A percentile compares a stretch with the other conserved stretches of the same genome.
Evolutionary conservation across 2,329 filamentous ascomycete genomes (phyloP).

Genomic region (Escovopsis sp.): DNA sequence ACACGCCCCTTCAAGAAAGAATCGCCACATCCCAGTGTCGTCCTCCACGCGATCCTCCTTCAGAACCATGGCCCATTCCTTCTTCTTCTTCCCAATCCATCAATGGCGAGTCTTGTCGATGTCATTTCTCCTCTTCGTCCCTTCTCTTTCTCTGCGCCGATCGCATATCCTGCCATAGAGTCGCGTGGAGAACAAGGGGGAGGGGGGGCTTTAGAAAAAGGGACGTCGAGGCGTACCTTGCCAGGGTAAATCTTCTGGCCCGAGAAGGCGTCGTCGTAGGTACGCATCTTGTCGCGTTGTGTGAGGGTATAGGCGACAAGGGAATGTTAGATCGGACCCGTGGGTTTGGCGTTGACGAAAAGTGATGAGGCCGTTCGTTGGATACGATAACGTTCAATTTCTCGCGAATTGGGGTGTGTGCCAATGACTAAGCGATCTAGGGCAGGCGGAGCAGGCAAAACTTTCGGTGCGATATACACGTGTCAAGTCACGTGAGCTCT

Average conservation of each 20-base stretch:
- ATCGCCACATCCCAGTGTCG: conserved; percentile 13
- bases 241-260: conserved; percentile 53
- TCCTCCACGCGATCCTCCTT: background rate
- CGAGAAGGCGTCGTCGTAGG: conserved; percentile 53
- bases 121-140: background rate
- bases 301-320: conserved; percentile 26
- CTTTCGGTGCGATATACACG: conserved; percentile 14
- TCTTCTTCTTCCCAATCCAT: background rate
- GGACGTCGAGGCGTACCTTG: conserved; percentile 36
- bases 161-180: conserved; percentile 8
- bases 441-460: conserved; percentile 18
- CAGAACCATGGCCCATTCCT: background rate
- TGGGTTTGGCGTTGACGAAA: conserved; percentile 24
- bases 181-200: conserved; percentile 2
- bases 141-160: conserved; percentile 2
- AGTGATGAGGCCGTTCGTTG: conserved; percentile 14
- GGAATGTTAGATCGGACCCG: conserved; percentile 24
- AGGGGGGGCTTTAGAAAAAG: conserved; percentile 5
- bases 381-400: conserved; percentile 24
- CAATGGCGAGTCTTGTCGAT: background rate
- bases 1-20: too few species aligned
- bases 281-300: conserved; percentile 42
- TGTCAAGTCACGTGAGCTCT: conserved; percentile 11
- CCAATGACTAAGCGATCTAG: conserved; percentile 26
- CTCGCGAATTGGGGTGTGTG: conserved; percentile 26